Base-by-base conservation (phyloP, 176 grass and related monocot genomes). In the Triticum turgidum region DNA sequence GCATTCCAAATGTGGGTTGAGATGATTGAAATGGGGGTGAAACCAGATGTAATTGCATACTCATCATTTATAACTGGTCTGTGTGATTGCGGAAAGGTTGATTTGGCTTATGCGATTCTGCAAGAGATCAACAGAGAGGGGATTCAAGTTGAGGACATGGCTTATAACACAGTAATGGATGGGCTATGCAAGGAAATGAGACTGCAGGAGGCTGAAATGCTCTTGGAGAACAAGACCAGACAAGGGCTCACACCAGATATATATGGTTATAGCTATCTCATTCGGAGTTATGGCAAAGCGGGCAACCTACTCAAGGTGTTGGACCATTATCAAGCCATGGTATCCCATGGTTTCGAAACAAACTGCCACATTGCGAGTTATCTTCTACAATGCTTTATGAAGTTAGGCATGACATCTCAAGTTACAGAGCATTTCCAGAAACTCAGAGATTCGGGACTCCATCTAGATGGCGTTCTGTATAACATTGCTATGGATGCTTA, bases 81-180 rank as follows among this genome's bases (percentile, higher is more conserved):
- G 35, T 92, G 87, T 61, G 34, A 76, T 4, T 90, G 89, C 27
- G 65, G 85, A 88, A 90, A 87, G 80, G 87, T 79, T 59, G 68
- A 83, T 81, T 52, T 83, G 7, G 90, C 89, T 80, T 89, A 85
- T 80, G 77, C 67, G 37, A 33, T 89, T 69, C 88, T 92, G 14
- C 45, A 93, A 92, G 65, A 87, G 54, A 85, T 91, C 18, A 35
- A 47, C 14, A 82, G 69, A 76, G 59, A 87, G 30, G 86, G 78
- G 13, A 21, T 95, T 37, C 21, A 62, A 47, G 74, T 93, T 73
- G 82, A 86, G 37, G 59, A 65, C 59, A 66, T 93, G 29, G 80
- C 88, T 73, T 95, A 93, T 92, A 92, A 98, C 85, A 90, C 85
- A 80, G 76, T 98, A 66, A 92, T 98, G 69, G 65, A 73, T 90